Base-by-base conservation (phyloP, 306 rosid species). In the Cicer chorassanicum region DNA sequence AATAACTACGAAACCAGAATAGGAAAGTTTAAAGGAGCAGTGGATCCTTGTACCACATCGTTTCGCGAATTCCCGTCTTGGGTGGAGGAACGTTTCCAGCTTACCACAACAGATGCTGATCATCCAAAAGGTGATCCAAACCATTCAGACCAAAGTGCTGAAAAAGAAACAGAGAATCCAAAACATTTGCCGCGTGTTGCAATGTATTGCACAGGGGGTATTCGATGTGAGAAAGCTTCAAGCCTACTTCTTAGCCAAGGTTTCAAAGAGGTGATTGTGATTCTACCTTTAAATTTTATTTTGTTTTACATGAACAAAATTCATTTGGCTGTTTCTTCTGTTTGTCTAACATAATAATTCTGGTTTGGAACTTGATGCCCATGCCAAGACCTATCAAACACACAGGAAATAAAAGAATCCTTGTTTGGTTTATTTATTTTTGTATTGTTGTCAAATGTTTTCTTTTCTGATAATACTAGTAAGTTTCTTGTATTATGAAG, bases 201-300 rank as follows among this genome's bases (percentile, higher is more conserved):
- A 56, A 94, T 94, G 98, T 94, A 91, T 85, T 94, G 97, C 86
- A 94, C 98, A 0, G 98, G 97, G 80, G 98, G 97, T 65, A 94
- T 94, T 73, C 89, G 98, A 64, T 94, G 98, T 68, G 98, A 94
- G 86, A 94, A 94, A 87, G 98, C 98, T 73, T 78, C 97, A 46
- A 94, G 98, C 82, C 86, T 86, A 65, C 96, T 94, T 61, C 98
- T 94, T 62, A 81, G 87, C 70, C 82, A 88, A 85, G 98, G 97
- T 83, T 94, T 94, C 68, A 74, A 90, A 82, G 97, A 94, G 97
- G 98, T 90, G 70, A 84, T 42, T 42, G 1, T 42, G 9, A 42
- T 53, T 77, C 46, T 63, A 60, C 46, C 61, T 13, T 67, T 36
- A 46, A 65, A 55, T n/a, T 66, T 19, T 73, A 41, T 50, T 67